Base-by-base conservation (phyloP, 768 basidiomycete species). In the Brasilioporus rufonigricans region DNA sequence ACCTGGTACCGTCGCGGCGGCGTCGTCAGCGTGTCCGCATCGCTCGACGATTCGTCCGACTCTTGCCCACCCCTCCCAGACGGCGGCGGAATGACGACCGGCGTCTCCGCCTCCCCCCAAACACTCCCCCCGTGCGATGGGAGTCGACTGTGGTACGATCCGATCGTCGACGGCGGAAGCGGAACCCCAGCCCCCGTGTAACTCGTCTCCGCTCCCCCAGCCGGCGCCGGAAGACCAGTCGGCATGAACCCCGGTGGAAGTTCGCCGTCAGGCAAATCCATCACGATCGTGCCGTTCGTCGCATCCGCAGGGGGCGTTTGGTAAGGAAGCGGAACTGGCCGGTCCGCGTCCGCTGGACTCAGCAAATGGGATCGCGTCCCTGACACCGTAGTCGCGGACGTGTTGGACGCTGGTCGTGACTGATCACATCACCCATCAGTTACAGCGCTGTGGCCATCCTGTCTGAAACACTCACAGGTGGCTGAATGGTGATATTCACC, bases 301-400 rank as follows among this genome's bases (percentile, higher is more conserved):
- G 33, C 21, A 1, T 58, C 55, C 46, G 1, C 55, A 26, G n/a
- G 38, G 4, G 56, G 43, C 9, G 51, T 56, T 13, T 58, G 48
- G 0, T 57, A 48, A 2, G 71, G 71, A 16, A 70, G 68, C 8
- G 74, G 68, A n/a, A 72, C 39, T 0, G 68, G 69, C n/a, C 71
- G 63, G 31, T 74, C 73, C 4, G 75, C 76, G 41, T 77, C 76
- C 5, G 69, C 74, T 40, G 74, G 73, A 48, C 74, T 76, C n/a
- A 77, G 60, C 49, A 73, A 60, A 36, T 72, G 32, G 4, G 66
- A 2, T 36, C 70, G 65, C 27, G 64, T 65, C 2, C 63, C 58
- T 16, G 70, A 58, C 4, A 44, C 52, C 10, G 65, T 65, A 5
- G 62, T 29, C 41, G 57, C 65, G 36, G 75, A 76, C 7, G 61